Evolutionary conservation across 2,329 filamentous ascomycete species (phyloP), one percentile per base, ranked within the genome.

Genomic region (Colletotrichum euphorbiae): DNA sequence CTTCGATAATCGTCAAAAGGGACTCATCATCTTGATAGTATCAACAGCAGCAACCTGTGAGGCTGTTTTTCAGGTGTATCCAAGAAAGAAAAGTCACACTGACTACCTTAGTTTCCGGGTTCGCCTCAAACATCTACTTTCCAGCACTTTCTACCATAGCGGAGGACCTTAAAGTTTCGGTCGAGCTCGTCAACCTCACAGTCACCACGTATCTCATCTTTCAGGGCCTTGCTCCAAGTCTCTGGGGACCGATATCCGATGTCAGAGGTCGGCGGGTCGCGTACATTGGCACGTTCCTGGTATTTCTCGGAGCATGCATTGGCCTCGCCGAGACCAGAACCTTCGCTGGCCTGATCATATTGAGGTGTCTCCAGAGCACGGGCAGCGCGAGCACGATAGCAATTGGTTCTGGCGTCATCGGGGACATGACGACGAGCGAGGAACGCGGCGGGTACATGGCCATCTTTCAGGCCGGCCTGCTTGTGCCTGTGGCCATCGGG

Each of bases 361-460:
- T 89, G 12, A 77, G 87, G 9, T 83, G 82, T 70, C 67, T 89
- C 4, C 87, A 89, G 69, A 85, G 81, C 51, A 78, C 81, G 0
- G 86, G 87, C 0, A 85, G 82, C 68, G 84, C 83, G 40, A 84
- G 84, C 6, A 89, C 87, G 0, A 80, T 89, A 28, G 83, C 88
- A 0, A 78, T 91, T 15, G 75, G 76, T 5, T 72, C 74, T 2
- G 88, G 83, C 0, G 83, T 90, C 0, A 83, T 90, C 4, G 84
- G 84, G 1, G 89, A 91, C 71, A 80, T 90, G 4, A 83, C 84
- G 0, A 87, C 86, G 0, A 82, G 82, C 1, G 81, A 82, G 0
- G 87, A 91, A 72, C 80, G 89, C 52, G 87, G 86, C 17, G 77
- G 80, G 7, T 86, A 84, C 73, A 83, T 89, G 71, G 86, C 82